These are phyloP conservation scores for Phytophthora constricta DNA, from an alignment of 352 stramenopile species.

Conservation along the genomic window DNA sequence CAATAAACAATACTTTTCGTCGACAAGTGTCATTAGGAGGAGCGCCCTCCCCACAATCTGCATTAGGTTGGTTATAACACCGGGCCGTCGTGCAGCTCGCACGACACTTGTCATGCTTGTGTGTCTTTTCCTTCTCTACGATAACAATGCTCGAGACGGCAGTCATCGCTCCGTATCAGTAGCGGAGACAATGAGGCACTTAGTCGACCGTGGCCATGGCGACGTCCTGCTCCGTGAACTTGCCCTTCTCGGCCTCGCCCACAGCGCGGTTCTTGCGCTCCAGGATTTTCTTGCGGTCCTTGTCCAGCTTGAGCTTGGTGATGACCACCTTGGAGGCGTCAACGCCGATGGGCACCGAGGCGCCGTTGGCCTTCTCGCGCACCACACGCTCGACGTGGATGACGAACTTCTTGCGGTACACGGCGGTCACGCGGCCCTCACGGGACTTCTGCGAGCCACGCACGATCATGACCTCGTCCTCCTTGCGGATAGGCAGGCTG, in stretches of 20 bases:
- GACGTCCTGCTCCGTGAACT: conserved; percentile 91
- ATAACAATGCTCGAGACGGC: conserved; percentile 46
- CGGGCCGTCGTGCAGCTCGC: conserved; percentile 3
- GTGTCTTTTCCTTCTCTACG: conserved; percentile 57
- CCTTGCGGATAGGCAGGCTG: conserved; percentile 98
- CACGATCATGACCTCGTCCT: conserved; percentile 99
- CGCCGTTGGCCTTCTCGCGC: conserved; percentile 98
- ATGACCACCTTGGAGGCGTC: conserved; percentile 99
- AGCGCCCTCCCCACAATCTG: conserved; percentile 23
- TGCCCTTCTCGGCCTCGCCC: conserved; percentile 85
- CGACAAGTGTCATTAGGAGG: conserved; percentile 30
- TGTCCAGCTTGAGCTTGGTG: conserved; percentile 99
- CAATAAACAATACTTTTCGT: conserved; percentile 7
- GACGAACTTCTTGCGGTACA: conserved; percentile 99
- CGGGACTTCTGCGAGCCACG: conserved; percentile 98
- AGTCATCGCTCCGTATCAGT: conserved; percentile 13
- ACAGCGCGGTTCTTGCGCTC: conserved; percentile 97
- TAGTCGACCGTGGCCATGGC: conserved; percentile 92
- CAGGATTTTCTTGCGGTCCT: conserved; percentile 99
- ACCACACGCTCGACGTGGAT: conserved; percentile 99
- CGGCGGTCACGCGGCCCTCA: conserved; percentile 98
- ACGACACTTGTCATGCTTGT: conserved; percentile 24
- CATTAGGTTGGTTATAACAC: conserved; percentile 29
- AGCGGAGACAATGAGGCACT: conserved; percentile 32
- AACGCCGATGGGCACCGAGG: conserved; percentile 96